These are phyloP conservation scores for Triticum turgidum DNA, from an alignment of 176 grass and related monocot genomes.

Conservation along the genomic window DNA sequence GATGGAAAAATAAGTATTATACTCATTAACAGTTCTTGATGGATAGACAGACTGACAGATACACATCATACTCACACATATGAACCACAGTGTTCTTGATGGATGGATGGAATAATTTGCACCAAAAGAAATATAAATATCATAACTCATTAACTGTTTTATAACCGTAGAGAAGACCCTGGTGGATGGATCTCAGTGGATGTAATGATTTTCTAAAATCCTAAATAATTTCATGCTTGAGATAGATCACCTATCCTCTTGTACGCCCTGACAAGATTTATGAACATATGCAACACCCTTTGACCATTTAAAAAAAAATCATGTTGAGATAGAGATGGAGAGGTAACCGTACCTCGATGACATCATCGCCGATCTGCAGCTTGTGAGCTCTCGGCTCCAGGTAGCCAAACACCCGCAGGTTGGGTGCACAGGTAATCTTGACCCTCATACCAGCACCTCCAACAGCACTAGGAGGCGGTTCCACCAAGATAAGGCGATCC, in stretches of 20 bases:
- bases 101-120: not conserved
- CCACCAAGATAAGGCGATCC: conserved; percentile 7
- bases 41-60: too few relatives aligned
- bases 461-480: not conserved
- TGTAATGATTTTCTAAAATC: not conserved
- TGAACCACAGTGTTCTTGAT: not conserved
- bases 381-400: not conserved
- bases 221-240: not conserved
- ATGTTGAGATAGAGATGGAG: not conserved
- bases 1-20: not conserved
- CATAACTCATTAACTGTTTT: not conserved
- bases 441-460: not conserved
- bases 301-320: not conserved
- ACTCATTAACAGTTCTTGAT: too few relatives aligned
- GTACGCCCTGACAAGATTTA: too few relatives aligned
- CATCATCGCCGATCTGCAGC: not conserved
- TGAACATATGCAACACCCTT: not conserved
- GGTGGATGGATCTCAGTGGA: not conserved
- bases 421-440: not conserved
- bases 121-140: not conserved
- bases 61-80: not conserved
- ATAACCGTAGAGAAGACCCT: not conserved
- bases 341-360: not conserved
- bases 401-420: not conserved
- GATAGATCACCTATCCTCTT: too few relatives aligned